phyloP scores from a whole-genome alignment of 108 stramenopile genomes.

The Nannochloropsis granulata region DNA sequence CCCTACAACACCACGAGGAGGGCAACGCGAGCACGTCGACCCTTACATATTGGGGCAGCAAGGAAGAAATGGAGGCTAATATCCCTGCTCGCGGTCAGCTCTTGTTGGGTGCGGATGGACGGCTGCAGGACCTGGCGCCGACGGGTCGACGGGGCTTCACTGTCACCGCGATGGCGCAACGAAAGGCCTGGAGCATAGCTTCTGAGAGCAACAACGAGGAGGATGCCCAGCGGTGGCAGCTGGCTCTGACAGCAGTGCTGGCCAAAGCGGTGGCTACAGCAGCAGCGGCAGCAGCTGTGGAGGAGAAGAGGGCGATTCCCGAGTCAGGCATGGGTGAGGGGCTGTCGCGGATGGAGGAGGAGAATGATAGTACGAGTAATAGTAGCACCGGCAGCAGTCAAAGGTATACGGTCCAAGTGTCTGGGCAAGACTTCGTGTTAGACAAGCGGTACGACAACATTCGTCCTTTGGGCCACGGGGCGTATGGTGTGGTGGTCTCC shows the following conservation, averaged over 20 bases:
- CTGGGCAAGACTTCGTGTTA: background rate
- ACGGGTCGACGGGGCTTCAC: background rate
- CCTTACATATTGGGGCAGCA: background rate
- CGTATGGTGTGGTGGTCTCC: constrained; percentile 34
- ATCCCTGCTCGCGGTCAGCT: background rate
- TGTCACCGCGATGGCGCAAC: background rate
- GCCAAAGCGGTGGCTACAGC: background rate
- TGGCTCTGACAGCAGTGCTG: background rate
- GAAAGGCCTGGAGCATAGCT: background rate
- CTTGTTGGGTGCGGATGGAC: background rate
- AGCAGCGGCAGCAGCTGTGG: no score
- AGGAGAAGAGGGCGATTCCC: background rate
- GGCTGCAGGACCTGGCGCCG: background rate
- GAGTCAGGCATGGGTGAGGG: background rate
- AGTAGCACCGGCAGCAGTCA: no score
- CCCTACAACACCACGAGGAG: background rate
- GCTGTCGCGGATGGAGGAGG: background rate
- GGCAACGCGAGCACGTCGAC: background rate
- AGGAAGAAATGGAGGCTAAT: background rate
- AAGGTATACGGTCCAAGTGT: background rate
- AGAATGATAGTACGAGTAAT: background rate
- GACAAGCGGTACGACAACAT: constrained; percentile 18
- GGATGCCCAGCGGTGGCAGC: background rate
- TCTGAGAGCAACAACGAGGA: background rate
- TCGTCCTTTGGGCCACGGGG: constrained; percentile 34